Base-by-base conservation (phyloP, 2,329 filamentous ascomycete species). In the Epichloe gansuensis region DNA sequence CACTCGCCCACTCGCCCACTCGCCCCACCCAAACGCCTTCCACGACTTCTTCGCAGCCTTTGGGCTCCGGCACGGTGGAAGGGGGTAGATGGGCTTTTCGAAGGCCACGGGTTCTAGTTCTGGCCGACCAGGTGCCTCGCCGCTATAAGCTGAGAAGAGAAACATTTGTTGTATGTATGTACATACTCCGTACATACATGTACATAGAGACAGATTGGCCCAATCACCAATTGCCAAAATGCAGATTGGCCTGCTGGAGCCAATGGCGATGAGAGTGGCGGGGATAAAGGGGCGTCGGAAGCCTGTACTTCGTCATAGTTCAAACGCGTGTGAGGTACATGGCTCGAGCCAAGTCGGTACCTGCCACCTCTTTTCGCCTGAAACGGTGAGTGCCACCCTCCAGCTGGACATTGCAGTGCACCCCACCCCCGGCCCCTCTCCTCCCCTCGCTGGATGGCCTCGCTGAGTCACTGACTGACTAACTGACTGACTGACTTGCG, bases 191-290 rank as follows among this genome's bases (percentile, higher is more conserved):
- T 17, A 17, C 17, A 1, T 17, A n/a, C n/a, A n/a, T n/a, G n/a
- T n/a, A n/a, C n/a, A 9, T 23, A 34, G 23, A 34, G 28, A 28
- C 12, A 28, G 25, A 31, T 4, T 46, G 13, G 28, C 8, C 50
- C 43, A 52, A 52, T 47, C 44, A 52, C 3, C 43, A 23, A 52
- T 46, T 46, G 42, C 9, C n/a, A 46, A 28, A 51, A 45, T 28
- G 13, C 23, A 39, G 31, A 45, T 46, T 45, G 49, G 31, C 31
- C 31, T 11, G 31, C 9, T n/a, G 12, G 12, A 25, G 11, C 41
- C 49, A 46, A 17, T 51, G 41, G 45, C 3, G 39, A 51, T 25
- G 41, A 45, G 34, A 34, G 7, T 31, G 12, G 31, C 39, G 49
- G 21, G n/a, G 44, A 42, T 5, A 17, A 37, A 28, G 37, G 45